A percentile compares a stretch with the other conserved stretches of the same genome.
Evolutionary conservation across 495 filamentous ascomycete genomes (phyloP).

Genomic region (Penicilliopsis zonata): DNA sequence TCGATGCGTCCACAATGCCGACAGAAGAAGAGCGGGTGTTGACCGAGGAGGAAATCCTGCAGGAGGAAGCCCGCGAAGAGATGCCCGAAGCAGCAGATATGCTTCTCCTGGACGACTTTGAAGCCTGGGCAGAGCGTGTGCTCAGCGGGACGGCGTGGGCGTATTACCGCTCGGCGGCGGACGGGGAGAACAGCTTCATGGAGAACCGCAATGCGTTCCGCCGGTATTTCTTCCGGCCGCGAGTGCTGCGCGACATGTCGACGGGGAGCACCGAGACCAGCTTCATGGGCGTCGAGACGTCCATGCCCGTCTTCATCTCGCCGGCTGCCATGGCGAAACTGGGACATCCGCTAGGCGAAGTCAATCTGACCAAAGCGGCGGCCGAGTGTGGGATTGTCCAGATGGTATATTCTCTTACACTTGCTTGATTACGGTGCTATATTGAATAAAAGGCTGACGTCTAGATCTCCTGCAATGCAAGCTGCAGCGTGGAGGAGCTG

Average conservation of each 20-base stretch:
- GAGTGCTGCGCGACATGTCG: constrained; percentile 59
- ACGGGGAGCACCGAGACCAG: constrained; percentile 58
- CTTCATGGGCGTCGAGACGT: constrained; percentile 61
- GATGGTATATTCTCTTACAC: no score
- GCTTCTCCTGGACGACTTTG: constrained; percentile 58
- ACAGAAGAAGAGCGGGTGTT: neutral
- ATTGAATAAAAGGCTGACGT: no score
- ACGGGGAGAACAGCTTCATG: constrained; percentile 78
- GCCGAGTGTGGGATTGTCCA: constrained; percentile 43
- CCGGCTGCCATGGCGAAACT: constrained; percentile 72
- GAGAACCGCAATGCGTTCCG: constrained; percentile 74
- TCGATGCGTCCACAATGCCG: constrained; percentile 8
- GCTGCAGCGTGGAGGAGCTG: constrained; percentile 79
- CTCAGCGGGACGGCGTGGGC: constrained; percentile 64
- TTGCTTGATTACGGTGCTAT: constrained; percentile 28
- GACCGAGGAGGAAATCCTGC: neutral
- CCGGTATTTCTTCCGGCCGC: constrained; percentile 69
- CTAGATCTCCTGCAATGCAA: no score
- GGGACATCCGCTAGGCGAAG: constrained; percentile 70
- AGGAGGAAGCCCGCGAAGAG: neutral
- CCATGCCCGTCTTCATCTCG: constrained; percentile 67
- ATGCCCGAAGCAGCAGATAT: constrained; percentile 21
- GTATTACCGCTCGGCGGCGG: constrained; percentile 74
- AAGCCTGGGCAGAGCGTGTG: constrained; percentile 36
- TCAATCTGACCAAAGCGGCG: constrained; percentile 58